Percentiles rank a stretch among this genome's conserved stretches.
Conservation (phyloP, 768 basidiomycete species). For the Boletus subparvulus region DNA sequence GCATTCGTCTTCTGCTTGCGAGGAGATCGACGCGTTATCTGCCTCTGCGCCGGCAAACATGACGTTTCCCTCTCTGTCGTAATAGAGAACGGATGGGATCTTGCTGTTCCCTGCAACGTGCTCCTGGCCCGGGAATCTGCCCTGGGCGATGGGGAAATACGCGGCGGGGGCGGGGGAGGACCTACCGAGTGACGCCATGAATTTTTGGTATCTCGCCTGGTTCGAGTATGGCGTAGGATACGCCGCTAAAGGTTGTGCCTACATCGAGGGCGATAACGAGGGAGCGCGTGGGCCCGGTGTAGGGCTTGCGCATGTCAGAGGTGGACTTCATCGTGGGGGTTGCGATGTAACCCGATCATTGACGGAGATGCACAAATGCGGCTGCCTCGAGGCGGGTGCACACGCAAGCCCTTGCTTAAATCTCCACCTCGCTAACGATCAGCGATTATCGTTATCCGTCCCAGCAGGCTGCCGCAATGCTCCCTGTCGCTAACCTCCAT, state of each 20-base stretch:
- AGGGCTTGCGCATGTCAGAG: conserved; percentile 72
- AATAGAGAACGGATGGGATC: conserved; percentile 77
- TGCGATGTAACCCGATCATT: neutral
- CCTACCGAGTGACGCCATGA: conserved; percentile 74
- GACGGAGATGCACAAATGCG: neutral
- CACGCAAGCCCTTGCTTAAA: conserved; percentile 24
- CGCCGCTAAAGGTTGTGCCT: conserved; percentile 82
- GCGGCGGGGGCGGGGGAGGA: neutral
- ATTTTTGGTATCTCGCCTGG: conserved; percentile 82
- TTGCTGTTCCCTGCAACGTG: conserved; percentile 84
- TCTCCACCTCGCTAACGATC: conserved; percentile 13
- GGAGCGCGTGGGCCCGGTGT: conserved; percentile 58
- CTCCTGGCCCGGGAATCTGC: conserved; percentile 80
- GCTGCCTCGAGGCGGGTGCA: conserved; percentile 17
- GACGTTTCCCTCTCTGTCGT: conserved; percentile 63
- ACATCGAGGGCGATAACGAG: conserved; percentile 80
- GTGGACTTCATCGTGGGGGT: conserved; percentile 46
- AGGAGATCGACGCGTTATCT: conserved; percentile 53
- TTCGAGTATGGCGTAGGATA: conserved; percentile 80
- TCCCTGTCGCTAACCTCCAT: conserved; percentile 47
- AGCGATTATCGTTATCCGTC: conserved; percentile 43
- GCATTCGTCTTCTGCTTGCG: conserved; percentile 72
- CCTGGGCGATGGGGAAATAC: conserved; percentile 17
- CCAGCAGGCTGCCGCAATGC: conserved; percentile 35
- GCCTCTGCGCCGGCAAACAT: conserved; percentile 78